Percentiles rank a stretch among this genome's conserved stretches.
These are phyloP conservation scores for Spinacia oleracea DNA, from an alignment of 179 eudicot genomes.

Conservation along the genomic window DNA sequence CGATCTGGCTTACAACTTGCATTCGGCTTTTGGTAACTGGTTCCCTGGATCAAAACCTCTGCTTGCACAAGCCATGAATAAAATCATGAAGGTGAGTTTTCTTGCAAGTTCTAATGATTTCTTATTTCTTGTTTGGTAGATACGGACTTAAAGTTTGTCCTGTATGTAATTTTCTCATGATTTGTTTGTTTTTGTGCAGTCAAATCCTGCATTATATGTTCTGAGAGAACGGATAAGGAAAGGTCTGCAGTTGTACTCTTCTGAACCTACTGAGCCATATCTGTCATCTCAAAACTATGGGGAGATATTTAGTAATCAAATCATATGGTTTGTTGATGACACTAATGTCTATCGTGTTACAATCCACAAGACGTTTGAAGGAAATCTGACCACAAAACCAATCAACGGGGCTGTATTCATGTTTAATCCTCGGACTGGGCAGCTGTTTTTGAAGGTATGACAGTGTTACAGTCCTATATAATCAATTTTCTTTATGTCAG, in stretches of 20 bases:
- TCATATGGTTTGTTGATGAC: conserved; percentile 99
- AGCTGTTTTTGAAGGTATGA: conserved; percentile 84
- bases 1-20: conserved; percentile 97
- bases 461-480: not conserved
- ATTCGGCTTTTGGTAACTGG: conserved; percentile 99
- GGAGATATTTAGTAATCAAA: conserved; percentile 98
- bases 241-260: conserved; percentile 97
- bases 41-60: conserved; percentile 98
- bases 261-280: conserved; percentile 99
- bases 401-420: conserved; percentile 98
- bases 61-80: conserved; percentile 98
- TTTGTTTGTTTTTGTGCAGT: conserved; percentile 49
- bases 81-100: conserved; percentile 95
- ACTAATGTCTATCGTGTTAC: conserved; percentile 99
- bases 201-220: conserved; percentile 96
- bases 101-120: not conserved
- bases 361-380: conserved; percentile 98
- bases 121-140: no score
- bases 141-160: no score
- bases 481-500: not conserved
- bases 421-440: conserved; percentile 95
- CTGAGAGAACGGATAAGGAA: conserved; percentile 96
- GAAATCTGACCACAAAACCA: conserved; percentile 96
- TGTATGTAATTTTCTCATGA: conserved; percentile 2
- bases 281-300: conserved; percentile 98